Conservation (phyloP, 2,329 filamentous ascomycete species). For the Didymella exigua region DNA sequence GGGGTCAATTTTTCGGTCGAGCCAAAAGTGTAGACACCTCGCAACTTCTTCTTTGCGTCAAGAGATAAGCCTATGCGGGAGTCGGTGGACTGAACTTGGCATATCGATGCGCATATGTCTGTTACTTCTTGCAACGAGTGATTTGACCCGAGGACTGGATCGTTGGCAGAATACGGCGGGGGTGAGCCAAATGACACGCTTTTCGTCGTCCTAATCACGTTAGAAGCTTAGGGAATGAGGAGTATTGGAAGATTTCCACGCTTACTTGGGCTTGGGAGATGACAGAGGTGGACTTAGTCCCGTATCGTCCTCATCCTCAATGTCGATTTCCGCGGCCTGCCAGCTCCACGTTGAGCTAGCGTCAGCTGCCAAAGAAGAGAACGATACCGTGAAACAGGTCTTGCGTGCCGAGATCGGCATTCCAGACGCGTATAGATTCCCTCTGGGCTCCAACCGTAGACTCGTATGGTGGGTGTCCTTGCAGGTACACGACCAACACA, state of each 20-base stretch:
- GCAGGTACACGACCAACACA: constrained; percentile 46
- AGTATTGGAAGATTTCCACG: background rate
- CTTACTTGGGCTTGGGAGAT: constrained; percentile 31
- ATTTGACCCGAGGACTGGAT: constrained; percentile 20
- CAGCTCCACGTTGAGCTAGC: constrained; percentile 31
- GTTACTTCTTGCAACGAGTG: constrained; percentile 38
- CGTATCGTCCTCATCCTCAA: constrained; percentile 33
- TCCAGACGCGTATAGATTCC: constrained; percentile 29
- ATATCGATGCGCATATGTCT: constrained; percentile 46
- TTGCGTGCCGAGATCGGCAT: constrained; percentile 20
- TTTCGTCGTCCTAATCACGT: constrained; percentile 33
- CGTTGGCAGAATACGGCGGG: constrained; percentile 40
- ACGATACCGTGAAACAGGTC: constrained; percentile 44
- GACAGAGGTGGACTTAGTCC: constrained; percentile 10
- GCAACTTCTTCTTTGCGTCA: constrained; percentile 39
- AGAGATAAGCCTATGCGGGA: constrained; percentile 43
- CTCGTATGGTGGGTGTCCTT: constrained; percentile 41
- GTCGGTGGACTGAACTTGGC: constrained; percentile 30
- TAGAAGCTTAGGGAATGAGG: constrained; percentile 2
- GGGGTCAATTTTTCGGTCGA: constrained; percentile 15
- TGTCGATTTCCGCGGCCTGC: constrained; percentile 41
- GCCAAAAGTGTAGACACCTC: constrained; percentile 37
- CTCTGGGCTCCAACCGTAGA: constrained; percentile 42
- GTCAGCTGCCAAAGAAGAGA: constrained; percentile 29
- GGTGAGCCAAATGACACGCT: constrained; percentile 43